A percentile compares a stretch with the other conserved stretches of the same genome.
Evolutionary conservation across 1,284 basidiomycete genomes (phyloP).

Genomic region (Ganoderma lucidum): DNA sequence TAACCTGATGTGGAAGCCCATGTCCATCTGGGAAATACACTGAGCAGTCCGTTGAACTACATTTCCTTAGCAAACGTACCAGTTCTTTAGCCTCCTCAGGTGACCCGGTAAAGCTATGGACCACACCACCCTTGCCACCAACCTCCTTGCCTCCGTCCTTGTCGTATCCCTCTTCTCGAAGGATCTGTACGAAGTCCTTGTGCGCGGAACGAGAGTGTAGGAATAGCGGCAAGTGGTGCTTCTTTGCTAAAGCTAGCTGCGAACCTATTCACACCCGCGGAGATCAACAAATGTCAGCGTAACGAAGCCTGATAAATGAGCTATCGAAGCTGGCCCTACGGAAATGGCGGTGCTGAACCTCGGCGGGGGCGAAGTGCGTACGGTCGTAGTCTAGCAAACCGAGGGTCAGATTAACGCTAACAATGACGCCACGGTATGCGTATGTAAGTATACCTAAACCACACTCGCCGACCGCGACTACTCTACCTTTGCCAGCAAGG

Average conservation of each 20-base stretch:
- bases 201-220: constrained; percentile 87
- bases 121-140: constrained; percentile 77
- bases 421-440: neutral
- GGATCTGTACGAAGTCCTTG: constrained; percentile 74
- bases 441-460: constrained; percentile 66
- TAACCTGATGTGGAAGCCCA: constrained; percentile 77
- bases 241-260: constrained; percentile 77
- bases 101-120: constrained; percentile 89
- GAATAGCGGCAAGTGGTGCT: constrained; percentile 82
- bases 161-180: constrained; percentile 71
- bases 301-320: neutral
- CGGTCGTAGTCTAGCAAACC: constrained; percentile 83
- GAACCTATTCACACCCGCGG: constrained; percentile 30
- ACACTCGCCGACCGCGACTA: constrained; percentile 87
- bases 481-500: constrained; percentile 62
- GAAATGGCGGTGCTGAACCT: constrained; percentile 76
- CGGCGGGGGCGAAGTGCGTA: constrained; percentile 71
- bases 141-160: constrained; percentile 61
- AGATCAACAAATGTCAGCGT: neutral
- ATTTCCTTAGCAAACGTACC: constrained; percentile 49
- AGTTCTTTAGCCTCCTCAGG: constrained; percentile 73
- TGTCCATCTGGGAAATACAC: constrained; percentile 55
- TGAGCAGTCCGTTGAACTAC: constrained; percentile 14
- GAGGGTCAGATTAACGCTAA: constrained; percentile 6
- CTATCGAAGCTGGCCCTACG: constrained; percentile 46